Evolutionary conservation across 768 basidiomycete species (phyloP).

Genomic region (Mycena pura): DNA sequence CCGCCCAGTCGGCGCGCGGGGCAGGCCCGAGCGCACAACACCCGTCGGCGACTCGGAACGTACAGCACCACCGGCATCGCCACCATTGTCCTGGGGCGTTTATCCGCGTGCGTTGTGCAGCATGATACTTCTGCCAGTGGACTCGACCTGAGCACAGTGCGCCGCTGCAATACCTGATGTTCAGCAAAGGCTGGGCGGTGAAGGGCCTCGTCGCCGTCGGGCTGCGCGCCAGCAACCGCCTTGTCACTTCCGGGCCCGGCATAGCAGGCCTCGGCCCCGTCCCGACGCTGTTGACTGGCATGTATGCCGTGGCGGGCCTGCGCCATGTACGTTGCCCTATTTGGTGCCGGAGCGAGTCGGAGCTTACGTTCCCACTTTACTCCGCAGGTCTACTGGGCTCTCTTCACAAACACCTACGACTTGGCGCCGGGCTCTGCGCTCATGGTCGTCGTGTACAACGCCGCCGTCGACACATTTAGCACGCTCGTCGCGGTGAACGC

Average conservation of each 20-base stretch:
- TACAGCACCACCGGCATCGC: background rate
- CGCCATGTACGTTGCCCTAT: conserved; percentile 10
- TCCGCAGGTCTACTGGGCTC: conserved; percentile 11
- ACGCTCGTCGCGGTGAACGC: conserved; percentile 29
- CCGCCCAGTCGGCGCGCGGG: background rate
- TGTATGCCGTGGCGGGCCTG: conserved; percentile 22
- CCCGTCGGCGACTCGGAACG: background rate
- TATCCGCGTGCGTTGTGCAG: conserved; percentile 10
- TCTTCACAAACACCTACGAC: conserved; percentile 10
- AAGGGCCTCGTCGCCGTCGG: conserved; percentile 23
- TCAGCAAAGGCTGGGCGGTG: conserved; percentile 25
- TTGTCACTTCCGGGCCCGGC: conserved; percentile 19
- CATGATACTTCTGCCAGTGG: background rate
- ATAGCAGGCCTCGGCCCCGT: conserved; percentile 18
- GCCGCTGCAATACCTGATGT: conserved; percentile 23
- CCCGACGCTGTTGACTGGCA: conserved; percentile 21
- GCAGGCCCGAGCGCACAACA: background rate
- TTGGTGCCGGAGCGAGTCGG: too few species aligned
- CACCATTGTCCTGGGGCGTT: conserved; percentile 11
- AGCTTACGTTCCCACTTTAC: background rate
- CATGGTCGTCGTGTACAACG: conserved; percentile 23
- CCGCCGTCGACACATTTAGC: conserved; percentile 21
- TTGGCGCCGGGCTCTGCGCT: too few species aligned
- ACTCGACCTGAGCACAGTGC: conserved; percentile 3
- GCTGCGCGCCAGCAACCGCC: conserved; percentile 18